Percentiles rank a stretch among this genome's conserved stretches.
These are phyloP conservation scores for Hypholoma fasciculare DNA, from an alignment of 768 basidiomycete genomes.

Conservation along the genomic window DNA sequence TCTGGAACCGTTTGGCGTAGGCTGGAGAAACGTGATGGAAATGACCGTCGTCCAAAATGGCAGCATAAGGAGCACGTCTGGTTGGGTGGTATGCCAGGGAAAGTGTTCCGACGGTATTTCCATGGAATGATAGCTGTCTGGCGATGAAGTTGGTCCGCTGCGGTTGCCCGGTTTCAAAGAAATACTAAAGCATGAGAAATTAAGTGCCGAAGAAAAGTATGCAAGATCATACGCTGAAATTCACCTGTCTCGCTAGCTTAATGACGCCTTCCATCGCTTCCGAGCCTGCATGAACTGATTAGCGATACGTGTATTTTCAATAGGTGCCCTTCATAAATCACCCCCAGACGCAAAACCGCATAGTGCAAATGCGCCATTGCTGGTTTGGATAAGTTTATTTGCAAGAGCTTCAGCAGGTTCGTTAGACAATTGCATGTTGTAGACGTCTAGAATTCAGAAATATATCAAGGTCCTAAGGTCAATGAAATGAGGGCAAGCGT, in stretches of 20 bases:
- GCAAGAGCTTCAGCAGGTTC: constrained; percentile 82
- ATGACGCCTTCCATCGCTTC: constrained; percentile 90
- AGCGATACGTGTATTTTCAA: background rate
- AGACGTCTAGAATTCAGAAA: constrained; percentile 59
- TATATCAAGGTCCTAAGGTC: background rate
- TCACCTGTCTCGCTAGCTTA: constrained; percentile 78
- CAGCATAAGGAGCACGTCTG: constrained; percentile 69
- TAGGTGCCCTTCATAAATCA: constrained; percentile 16
- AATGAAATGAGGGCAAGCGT: constrained; percentile 22
- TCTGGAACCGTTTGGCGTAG: constrained; percentile 79
- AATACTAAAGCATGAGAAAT: constrained; percentile 49
- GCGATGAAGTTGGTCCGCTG: constrained; percentile 79
- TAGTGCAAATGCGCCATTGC: constrained; percentile 73
- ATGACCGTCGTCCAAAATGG: constrained; percentile 58
- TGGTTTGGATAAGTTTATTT: constrained; percentile 57
- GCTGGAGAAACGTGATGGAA: constrained; percentile 91
- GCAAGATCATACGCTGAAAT: constrained; percentile 5
- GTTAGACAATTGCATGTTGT: constrained; percentile 83
- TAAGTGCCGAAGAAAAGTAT: background rate
- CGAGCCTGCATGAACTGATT: constrained; percentile 51
- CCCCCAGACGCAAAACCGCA: constrained; percentile 79
- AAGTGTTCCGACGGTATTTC: constrained; percentile 75
- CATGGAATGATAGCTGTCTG: constrained; percentile 79
- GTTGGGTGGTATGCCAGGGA: constrained; percentile 66
- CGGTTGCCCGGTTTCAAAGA: constrained; percentile 64